A percentile compares a stretch with the other conserved stretches of the same genome.
Evolutionary conservation across 2,329 filamentous ascomycete species (phyloP).

Genomic region (Cladophialophora chaetospira): DNA sequence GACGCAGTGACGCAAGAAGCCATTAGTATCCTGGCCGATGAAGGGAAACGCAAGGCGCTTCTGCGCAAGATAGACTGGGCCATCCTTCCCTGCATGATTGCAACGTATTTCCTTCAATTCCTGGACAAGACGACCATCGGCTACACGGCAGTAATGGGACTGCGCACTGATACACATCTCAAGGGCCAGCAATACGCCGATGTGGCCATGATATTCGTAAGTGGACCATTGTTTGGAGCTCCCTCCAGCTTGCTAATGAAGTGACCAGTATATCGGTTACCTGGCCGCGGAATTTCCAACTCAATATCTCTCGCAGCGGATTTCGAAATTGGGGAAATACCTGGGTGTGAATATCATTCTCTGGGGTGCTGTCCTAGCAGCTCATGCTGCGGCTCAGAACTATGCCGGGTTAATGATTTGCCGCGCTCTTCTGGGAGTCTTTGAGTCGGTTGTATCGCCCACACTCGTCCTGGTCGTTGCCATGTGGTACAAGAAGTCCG

Average conservation of each 20-base stretch:
- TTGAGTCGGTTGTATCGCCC: conserved; percentile 53
- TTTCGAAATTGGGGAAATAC: conserved; percentile 32
- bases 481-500: conserved; percentile 54
- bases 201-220: conserved; percentile 55
- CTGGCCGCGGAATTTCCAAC: conserved; percentile 49
- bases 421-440: conserved; percentile 51
- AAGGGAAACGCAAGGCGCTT: conserved; percentile 24
- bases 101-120: conserved; percentile 39
- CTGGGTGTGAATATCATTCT: conserved; percentile 26
- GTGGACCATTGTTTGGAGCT: neutral
- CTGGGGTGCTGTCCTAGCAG: conserved; percentile 50
- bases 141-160: conserved; percentile 64
- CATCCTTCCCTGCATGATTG: conserved; percentile 40
- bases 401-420: conserved; percentile 49
- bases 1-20: conserved; percentile 25
- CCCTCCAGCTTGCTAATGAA: neutral
- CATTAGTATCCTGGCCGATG: conserved; percentile 24
- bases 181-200: conserved; percentile 53
- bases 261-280: conserved; percentile 49
- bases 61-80: conserved; percentile 38
- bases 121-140: conserved; percentile 35
- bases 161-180: conserved; percentile 54
- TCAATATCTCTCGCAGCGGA: conserved; percentile 39
- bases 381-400: conserved; percentile 45
- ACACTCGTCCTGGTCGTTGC: conserved; percentile 55